Conservation (phyloP, 352 stramenopile genomes). For the Pythium dissotocum region DNA sequence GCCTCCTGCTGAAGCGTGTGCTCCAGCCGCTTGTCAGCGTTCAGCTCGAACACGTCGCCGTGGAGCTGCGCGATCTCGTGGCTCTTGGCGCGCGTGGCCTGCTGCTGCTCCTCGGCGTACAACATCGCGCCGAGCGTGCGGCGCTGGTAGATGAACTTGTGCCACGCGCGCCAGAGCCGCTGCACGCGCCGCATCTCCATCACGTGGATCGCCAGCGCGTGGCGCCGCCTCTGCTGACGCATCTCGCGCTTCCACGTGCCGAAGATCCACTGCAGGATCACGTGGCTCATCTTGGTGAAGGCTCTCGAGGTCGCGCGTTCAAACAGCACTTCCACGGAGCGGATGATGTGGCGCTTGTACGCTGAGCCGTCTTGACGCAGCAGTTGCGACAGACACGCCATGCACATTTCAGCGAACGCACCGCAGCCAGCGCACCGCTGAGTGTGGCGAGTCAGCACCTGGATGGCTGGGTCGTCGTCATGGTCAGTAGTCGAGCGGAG, state of each 20-base stretch:
- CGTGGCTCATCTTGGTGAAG: constrained; percentile 54
- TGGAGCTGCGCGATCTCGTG: constrained; percentile 57
- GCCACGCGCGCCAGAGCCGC: constrained; percentile 49
- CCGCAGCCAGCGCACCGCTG: constrained; percentile 64
- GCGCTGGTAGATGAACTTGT: constrained; percentile 55
- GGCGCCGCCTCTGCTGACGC: constrained; percentile 33
- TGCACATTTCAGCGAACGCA: constrained; percentile 65
- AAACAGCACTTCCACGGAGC: constrained; percentile 66
- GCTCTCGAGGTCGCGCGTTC: constrained; percentile 54
- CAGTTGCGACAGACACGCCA: constrained; percentile 68
- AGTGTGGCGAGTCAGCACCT: constrained; percentile 3
- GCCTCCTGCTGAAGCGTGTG: constrained; percentile 44
- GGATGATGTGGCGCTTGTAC: constrained; percentile 70
- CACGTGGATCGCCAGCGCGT: constrained; percentile 16
- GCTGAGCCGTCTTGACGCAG: constrained; percentile 52
- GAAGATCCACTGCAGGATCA: constrained; percentile 70
- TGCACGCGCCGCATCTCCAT: constrained; percentile 40
- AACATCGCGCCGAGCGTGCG: constrained; percentile 74
- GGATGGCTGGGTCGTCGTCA: not conserved
- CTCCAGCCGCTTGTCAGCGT: constrained; percentile 36
- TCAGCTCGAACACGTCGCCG: constrained; percentile 55
- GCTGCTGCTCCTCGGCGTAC: constrained; percentile 64
- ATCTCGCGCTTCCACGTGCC: constrained; percentile 51
- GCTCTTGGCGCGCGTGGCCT: constrained; percentile 37
- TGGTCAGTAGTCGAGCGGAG: not conserved